Base-by-base conservation (phyloP, 2,329 filamentous ascomycete genomes). In the Claviceps sorghi region DNA sequence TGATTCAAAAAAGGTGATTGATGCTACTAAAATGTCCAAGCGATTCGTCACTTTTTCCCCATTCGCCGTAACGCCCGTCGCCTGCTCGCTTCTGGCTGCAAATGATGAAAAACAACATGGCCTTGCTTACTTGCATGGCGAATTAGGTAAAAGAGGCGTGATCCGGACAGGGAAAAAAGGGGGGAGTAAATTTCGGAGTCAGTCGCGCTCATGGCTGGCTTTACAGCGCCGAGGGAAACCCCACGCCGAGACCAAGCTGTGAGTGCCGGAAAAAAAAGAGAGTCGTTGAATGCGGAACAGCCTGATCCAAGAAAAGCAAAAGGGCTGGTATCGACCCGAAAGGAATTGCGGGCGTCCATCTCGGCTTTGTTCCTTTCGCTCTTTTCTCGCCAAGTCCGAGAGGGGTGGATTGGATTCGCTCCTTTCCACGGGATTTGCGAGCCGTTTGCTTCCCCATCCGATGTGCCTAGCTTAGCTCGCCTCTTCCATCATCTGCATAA, bases 401-500 rank as follows among this genome's bases (percentile, higher is more conserved):
- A 38, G 13, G 17, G 17, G 19, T 22, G 3, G 26, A 5, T 36
- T 11, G 8, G 5, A 46, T 32, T 4, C n/a, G 5, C 11, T 10
- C 49, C 17, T 11, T 32, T 17, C 3, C 6, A 15, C 40, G 17
- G n/a, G 17, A 22, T 11, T 44, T 34, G 29, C 48, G 22, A 44
- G 8, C 26, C 13, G 21, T 2, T 26, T 29, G 3, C 21, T 4
- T 11, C 21, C 41, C 30, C 6, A 19, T 15, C 19, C 17, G 10
- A 38, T 38, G 36, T 38, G 15, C 17, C 6, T n/a, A 38, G 32
- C 26, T 42, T 60, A 65, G 67, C 51, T 65, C 63, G 67, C 67
- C 60, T 71, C 68, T 54, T 70, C 68, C 73, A 78, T 77, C 69
- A 83, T 79, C 61, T 80, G 78, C 50, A 82, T 77, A 63, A 86